phyloP scores from a whole-genome alignment of 257 asterid species.

The Plantago major region DNA sequence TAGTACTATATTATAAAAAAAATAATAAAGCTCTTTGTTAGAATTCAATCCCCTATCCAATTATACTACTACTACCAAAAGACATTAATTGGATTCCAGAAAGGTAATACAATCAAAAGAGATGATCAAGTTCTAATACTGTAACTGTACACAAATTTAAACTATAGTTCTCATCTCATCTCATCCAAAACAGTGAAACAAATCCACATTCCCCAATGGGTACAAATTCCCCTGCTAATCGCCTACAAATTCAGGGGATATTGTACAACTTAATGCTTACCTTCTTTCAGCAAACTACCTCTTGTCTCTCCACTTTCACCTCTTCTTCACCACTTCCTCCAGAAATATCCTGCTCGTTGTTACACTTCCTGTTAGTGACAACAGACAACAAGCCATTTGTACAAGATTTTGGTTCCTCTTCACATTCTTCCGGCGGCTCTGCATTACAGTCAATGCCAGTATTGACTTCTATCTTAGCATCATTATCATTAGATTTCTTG shows the following conservation, averaged over 20 bases:
- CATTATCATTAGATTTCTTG: constrained; percentile 12
- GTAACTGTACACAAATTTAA: too few species aligned
- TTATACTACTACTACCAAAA: constrained; percentile 5
- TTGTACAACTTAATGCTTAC: background rate
- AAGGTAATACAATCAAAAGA: background rate
- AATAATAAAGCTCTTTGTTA: too few species aligned
- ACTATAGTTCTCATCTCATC: too few species aligned
- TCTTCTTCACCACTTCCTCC: constrained; percentile 4
- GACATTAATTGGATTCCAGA: constrained; percentile 7
- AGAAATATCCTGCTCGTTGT: background rate
- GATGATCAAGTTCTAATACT: too few species aligned
- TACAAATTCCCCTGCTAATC: too few species aligned
- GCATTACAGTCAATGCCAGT: constrained; percentile 19
- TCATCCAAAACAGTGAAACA: too few species aligned
- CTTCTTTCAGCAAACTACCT: background rate
- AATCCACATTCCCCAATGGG: too few species aligned
- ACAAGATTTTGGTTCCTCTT: constrained; percentile 24
- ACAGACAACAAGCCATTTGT: constrained; percentile 9
- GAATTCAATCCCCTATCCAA: too few species aligned
- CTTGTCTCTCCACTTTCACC: background rate
- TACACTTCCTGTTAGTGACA: background rate
- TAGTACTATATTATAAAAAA: too few species aligned
- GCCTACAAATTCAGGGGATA: background rate
- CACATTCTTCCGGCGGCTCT: constrained; percentile 18
- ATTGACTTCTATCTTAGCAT: constrained; percentile 8